Evolutionary conservation across 306 rosid species (phyloP), one percentile per base, ranked within the genome.

Genomic region (Benincasa hispida): DNA sequence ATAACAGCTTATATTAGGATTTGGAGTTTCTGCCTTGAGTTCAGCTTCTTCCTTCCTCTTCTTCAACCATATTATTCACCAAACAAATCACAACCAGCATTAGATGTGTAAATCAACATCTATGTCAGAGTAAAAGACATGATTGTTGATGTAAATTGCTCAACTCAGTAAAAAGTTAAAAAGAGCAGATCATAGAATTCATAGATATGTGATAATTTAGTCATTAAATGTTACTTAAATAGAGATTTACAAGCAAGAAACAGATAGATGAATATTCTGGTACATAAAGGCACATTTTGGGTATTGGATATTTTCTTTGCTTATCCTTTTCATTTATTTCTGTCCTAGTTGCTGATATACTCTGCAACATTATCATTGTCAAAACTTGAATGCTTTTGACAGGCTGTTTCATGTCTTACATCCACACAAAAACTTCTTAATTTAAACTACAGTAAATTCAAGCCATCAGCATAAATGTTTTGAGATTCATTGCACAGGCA

Each of bases 331-430:
- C 60, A 72, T 72, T 72, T 72, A 72, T 51, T 72, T 72, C 76
- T 51, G 76, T 72, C 76, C 76, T 72, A 50, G 60, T 72, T 72
- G 76, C 76, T 30, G 76, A 72, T 72, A 72, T 72, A 51, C 76
- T 72, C 76, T 50, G 76, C 76, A 72, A 72, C 61, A 72, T 72
- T 72, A 61, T 72, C 61, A 50, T 72, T 72, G 76, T 72, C 76
- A 72, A 72, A 72, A 30, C 61, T 72, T 72, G 76, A 72, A 72
- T 72, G 76, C 76, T 72, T 72, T 50, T 72, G 76, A 48, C 76
- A 72, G 61, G 45, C 61, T 72, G 76, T 72, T 72, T 51, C 28
- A 19, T 72, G 61, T 72, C 60, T 18, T 50, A 72, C 59, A 30
- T 50, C 61, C 61, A 72, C 57, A 51, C 45, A 72, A 50, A 45